A percentile compares a stretch with the other conserved stretches of the same genome.
phyloP scores from a whole-genome alignment of 139 green algal species.

The Dunaliella primolecta region DNA sequence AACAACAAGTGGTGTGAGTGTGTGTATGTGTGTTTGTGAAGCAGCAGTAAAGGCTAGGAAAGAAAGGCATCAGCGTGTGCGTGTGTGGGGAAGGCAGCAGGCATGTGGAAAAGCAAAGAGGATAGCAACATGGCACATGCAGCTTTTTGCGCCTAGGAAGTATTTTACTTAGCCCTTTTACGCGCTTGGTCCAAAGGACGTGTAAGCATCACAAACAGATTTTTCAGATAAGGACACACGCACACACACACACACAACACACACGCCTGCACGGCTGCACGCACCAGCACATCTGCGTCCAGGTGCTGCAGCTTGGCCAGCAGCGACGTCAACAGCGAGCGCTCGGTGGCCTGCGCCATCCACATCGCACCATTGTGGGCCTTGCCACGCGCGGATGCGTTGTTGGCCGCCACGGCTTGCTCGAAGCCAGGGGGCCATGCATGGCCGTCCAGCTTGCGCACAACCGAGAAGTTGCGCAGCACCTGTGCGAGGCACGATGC shows the following conservation, averaged over 20 bases:
- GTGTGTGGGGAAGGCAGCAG: no score
- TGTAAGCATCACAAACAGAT: no score
- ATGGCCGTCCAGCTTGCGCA: slow-evolving; percentile 79
- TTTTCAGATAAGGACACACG: no score
- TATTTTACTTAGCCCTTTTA: no score
- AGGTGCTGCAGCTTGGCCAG: slow-evolving; percentile 61
- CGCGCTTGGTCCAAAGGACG: no score
- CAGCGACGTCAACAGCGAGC: slow-evolving; percentile 83
- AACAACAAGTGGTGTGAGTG: no score
- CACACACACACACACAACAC: not conserved
- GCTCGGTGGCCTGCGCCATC: slow-evolving; percentile 67
- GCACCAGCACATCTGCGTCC: slow-evolving; percentile 86
- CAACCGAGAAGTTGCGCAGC: slow-evolving; percentile 80
- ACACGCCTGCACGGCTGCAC: not conserved
- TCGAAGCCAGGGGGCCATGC: slow-evolving; percentile 84
- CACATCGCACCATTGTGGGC: slow-evolving; percentile 73
- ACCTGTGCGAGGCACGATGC: not conserved
- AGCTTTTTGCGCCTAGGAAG: no score
- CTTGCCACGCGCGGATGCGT: slow-evolving; percentile 53
- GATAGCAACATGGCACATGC: no score
- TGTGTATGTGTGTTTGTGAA: no score
- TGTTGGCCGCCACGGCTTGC: slow-evolving; percentile 55
- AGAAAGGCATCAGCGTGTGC: no score
- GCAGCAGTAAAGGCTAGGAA: no score
- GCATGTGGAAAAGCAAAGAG: no score